Evolutionary conservation across 2,329 filamentous ascomycete species (phyloP).

Genomic region (Incumbomyces lentus): DNA sequence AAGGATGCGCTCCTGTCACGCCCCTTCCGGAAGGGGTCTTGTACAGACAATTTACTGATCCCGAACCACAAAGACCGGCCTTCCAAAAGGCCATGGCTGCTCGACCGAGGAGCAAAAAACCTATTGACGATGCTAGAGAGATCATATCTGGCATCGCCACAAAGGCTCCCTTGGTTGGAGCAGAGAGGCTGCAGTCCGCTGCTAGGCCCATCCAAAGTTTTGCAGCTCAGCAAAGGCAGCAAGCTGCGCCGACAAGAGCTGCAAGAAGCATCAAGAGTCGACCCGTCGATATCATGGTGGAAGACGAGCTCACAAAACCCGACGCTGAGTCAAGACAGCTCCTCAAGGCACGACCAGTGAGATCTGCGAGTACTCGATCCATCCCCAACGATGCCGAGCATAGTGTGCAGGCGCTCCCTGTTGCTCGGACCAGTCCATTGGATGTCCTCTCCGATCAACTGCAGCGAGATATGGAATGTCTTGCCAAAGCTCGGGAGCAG

Average conservation of each 20-base stretch:
- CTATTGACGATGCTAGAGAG: conserved; percentile 6
- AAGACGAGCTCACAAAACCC: background rate
- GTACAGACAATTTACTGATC: conserved; percentile 34
- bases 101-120: conserved; percentile 15
- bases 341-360: conserved; percentile 21
- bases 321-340: conserved; percentile 11
- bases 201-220: conserved; percentile 27
- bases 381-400: conserved; percentile 3
- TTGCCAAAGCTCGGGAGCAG: background rate
- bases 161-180: background rate
- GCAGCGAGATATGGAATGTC: background rate
- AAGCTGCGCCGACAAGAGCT: conserved; percentile 27
- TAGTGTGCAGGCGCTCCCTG: background rate
- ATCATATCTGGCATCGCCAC: conserved; percentile 3
- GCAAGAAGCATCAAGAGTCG: conserved; percentile 11
- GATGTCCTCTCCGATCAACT: conserved; percentile 3
- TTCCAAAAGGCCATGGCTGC: conserved; percentile 13
- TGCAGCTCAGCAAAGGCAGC: conserved; percentile 37
- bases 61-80: conserved; percentile 33
- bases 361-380: conserved; percentile 18
- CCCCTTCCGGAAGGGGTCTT: conserved; percentile 36
- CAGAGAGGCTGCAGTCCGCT: conserved; percentile 1
- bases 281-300: background rate
- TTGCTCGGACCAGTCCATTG: background rate
- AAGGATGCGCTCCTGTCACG: conserved; percentile 35